Evolutionary conservation across 306 rosid genomes (phyloP).

Genomic region (Acmispon strigosus): DNA sequence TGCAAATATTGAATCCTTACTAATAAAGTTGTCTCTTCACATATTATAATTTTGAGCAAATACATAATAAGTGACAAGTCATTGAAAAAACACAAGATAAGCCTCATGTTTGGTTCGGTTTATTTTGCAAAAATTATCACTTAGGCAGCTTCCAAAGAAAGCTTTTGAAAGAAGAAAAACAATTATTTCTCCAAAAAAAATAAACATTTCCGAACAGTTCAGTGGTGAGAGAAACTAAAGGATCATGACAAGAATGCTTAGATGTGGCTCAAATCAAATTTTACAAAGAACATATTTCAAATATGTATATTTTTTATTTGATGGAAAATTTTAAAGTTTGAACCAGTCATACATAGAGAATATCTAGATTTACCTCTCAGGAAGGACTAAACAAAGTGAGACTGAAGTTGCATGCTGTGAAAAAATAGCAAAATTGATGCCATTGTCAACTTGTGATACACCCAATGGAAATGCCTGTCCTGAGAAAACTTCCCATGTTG

Average conservation of each 20-base stretch:
- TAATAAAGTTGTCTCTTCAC: neutral
- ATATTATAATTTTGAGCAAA: constrained; percentile 1
- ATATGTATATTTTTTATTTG: neutral
- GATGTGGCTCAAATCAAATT: neutral
- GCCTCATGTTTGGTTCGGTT: neutral
- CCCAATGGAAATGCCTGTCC: constrained; percentile 90
- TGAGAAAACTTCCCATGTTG: constrained; percentile 45
- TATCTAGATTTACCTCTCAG: constrained; percentile 44
- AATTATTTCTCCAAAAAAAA: neutral
- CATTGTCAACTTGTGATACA: constrained; percentile 66
- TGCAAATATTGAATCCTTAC: neutral
- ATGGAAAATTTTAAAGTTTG: neutral
- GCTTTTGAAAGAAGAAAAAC: neutral
- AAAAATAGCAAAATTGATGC: constrained; percentile 85
- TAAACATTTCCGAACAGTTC: neutral
- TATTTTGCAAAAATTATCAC: neutral
- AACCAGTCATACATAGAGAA: neutral
- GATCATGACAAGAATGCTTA: neutral
- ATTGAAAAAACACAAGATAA: neutral
- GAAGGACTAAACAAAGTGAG: constrained; percentile 62
- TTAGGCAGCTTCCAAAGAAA: neutral
- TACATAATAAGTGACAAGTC: neutral
- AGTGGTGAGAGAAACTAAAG: neutral
- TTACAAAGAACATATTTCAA: too few species aligned
- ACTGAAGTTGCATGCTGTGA: constrained; percentile 87